Conservation (phyloP, 305 asterid genomes). For the Solanum chacoense region DNA sequence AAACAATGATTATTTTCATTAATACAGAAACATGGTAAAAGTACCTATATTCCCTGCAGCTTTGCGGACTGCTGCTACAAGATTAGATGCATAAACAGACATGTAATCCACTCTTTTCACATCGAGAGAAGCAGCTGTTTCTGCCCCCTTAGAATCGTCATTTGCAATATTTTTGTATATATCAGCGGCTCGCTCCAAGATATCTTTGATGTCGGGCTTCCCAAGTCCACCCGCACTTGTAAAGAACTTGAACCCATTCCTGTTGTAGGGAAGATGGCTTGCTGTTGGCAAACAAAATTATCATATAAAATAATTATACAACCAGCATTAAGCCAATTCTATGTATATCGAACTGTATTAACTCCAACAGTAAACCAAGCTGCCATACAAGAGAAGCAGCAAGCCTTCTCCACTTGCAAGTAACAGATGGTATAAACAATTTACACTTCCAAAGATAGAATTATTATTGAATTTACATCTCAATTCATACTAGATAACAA, state of each 20-base stretch:
- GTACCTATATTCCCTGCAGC: slow-evolving; percentile 72
- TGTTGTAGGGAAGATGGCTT: slow-evolving; percentile 96
- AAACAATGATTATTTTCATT: neutral
- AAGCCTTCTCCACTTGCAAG: neutral
- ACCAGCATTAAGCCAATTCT: neutral
- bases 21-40: slow-evolving; percentile 7
- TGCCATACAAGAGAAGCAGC: neutral
- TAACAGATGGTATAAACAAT: neutral
- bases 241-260: slow-evolving; percentile 95
- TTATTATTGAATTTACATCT: neutral
- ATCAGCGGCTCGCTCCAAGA: slow-evolving; percentile 79
- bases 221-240: slow-evolving; percentile 89
- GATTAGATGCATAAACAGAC: slow-evolving; percentile 77
- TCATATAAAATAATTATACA: slow-evolving; percentile 3
- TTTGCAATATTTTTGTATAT: slow-evolving; percentile 45
- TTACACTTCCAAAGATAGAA: neutral
- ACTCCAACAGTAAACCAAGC: neutral
- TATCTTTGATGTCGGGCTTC: slow-evolving; percentile 87
- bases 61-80: slow-evolving; percentile 85
- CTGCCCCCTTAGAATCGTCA: slow-evolving; percentile 37
- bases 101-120: slow-evolving; percentile 76
- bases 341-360: neutral
- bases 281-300: slow-evolving; percentile 48
- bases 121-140: slow-evolving; percentile 34
- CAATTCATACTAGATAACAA: slow-evolving; percentile 1